phyloP scores from a whole-genome alignment of 495 filamentous ascomycete species.

The Neurospora pannonica region DNA sequence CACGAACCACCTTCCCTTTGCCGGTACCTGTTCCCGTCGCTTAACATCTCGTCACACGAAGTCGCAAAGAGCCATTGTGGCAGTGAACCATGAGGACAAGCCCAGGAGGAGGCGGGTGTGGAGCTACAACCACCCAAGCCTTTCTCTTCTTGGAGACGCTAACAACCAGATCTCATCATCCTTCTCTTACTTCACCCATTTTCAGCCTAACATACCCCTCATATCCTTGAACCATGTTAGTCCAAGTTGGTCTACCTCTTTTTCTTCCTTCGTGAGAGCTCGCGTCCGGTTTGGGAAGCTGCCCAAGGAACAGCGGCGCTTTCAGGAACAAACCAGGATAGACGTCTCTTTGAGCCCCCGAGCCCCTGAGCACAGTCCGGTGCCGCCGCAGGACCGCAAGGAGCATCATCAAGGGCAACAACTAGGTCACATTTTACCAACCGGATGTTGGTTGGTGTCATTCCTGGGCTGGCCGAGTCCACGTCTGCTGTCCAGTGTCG shows the following conservation, averaged over 20 bases:
- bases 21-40: background rate
- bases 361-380: background rate
- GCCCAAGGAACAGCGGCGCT: background rate
- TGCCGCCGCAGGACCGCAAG: background rate
- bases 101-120: background rate
- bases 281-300: background rate
- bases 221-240: background rate
- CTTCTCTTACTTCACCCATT: background rate
- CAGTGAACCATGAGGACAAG: background rate
- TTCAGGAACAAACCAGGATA: background rate
- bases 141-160: background rate
- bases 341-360: background rate
- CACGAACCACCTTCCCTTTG: background rate
- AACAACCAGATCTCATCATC: background rate
- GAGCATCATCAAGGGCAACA: background rate
- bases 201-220: background rate
- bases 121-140: background rate
- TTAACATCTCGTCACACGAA: background rate
- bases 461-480: background rate
- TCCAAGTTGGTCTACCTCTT: background rate
- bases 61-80: background rate
- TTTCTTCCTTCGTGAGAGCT: background rate
- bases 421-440: background rate
- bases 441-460: background rate
- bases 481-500: background rate